Evolutionary conservation across 2,329 filamentous ascomycete species (phyloP).

Genomic region (Colletotrichum paranaense): DNA sequence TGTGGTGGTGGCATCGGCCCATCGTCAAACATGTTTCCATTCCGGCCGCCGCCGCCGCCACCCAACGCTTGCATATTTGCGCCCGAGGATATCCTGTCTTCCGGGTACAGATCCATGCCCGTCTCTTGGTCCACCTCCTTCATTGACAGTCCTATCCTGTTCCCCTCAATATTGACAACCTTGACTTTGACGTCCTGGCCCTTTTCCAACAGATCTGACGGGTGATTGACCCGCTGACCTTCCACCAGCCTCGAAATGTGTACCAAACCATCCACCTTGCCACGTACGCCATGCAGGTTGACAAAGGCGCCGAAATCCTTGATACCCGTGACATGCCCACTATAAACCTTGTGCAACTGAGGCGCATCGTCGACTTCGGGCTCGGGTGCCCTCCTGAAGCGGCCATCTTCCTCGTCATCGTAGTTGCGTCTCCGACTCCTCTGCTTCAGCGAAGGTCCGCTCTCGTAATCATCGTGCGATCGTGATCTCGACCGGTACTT

Average conservation of each 20-base stretch:
- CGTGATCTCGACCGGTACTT: conserved; percentile 51
- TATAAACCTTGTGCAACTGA: conserved; percentile 86
- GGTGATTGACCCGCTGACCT: conserved; percentile 89
- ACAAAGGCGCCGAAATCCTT: conserved; percentile 98
- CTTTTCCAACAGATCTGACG: conserved; percentile 84
- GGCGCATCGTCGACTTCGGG: conserved; percentile 85
- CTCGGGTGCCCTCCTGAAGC: conserved; percentile 73
- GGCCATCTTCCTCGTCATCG: conserved; percentile 65
- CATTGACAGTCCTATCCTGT: conserved; percentile 90
- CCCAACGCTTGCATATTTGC: conserved; percentile 90
- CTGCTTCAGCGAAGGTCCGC: conserved; percentile 40
- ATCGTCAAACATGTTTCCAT: conserved; percentile 68
- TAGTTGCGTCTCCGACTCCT: conserved; percentile 51
- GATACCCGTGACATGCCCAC: conserved; percentile 88
- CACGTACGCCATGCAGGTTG: conserved; percentile 86
- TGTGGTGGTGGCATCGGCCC: conserved; percentile 54
- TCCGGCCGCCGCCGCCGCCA: conserved; percentile 69
- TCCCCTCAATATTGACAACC: conserved; percentile 85
- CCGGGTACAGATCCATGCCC: conserved; percentile 84
- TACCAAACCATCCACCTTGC: conserved; percentile 92
- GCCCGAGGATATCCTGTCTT: conserved; percentile 83
- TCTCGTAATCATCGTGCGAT: conserved; percentile 62
- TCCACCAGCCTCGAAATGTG: conserved; percentile 91
- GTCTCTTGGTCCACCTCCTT: conserved; percentile 95
- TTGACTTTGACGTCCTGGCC: conserved; percentile 94